Evolutionary conservation across 148 eudicot genomes (phyloP).

Genomic region (Arctostaphylos glauca): DNA sequence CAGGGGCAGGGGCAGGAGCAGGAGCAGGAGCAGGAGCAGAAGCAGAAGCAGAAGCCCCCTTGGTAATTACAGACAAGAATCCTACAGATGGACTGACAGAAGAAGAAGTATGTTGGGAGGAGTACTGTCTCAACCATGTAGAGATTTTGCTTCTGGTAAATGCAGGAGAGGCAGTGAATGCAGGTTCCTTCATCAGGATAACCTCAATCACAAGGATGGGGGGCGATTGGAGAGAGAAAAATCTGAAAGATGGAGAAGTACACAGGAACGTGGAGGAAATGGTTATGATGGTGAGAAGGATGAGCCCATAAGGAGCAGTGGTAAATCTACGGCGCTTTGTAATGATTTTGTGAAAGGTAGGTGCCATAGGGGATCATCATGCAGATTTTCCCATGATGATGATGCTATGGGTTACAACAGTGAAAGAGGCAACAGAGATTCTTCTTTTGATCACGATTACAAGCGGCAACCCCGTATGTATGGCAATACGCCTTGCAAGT

Average conservation of each 20-base stretch:
- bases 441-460: constrained; percentile 23
- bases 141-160: constrained; percentile 61
- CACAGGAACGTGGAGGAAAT: constrained; percentile 37
- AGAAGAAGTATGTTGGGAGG: constrained; percentile 44
- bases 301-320: constrained; percentile 16
- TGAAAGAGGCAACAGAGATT: constrained; percentile 27
- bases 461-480: constrained; percentile 15
- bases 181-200: constrained; percentile 55
- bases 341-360: constrained; percentile 43
- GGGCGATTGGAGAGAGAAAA: constrained; percentile 35
- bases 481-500: constrained; percentile 34
- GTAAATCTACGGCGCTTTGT: constrained; percentile 37
- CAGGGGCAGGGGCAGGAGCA: constrained; percentile 12
- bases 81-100: constrained; percentile 33
- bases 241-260: constrained; percentile 44
- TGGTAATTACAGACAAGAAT: constrained; percentile 41
- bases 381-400: constrained; percentile 33
- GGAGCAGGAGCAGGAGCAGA: constrained; percentile 29
- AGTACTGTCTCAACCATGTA: constrained; percentile 41
- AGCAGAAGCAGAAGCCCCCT: constrained; percentile 47
- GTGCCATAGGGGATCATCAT: constrained; percentile 41
- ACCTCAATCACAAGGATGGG: constrained; percentile 32
- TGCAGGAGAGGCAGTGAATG: constrained; percentile 66
- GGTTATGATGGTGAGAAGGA: constrained; percentile 19
- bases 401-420: constrained; percentile 29